A percentile compares a stretch with the other conserved stretches of the same genome.
phyloP scores from a whole-genome alignment of 164 flowering plant species.

The Malania oleifera region DNA sequence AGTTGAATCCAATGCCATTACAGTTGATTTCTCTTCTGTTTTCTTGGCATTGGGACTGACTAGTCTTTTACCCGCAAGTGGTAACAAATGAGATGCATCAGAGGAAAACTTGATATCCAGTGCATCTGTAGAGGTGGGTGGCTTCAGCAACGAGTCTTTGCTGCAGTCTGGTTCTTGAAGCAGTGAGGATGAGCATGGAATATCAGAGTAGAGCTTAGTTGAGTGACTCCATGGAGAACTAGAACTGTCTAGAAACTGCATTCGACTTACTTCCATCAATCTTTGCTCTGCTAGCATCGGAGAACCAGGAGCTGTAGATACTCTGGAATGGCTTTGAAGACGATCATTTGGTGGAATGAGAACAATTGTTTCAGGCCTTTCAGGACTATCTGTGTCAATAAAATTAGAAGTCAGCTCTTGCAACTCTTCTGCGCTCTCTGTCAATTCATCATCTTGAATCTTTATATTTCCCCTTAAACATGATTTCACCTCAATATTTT shows the following conservation, averaged over 20 bases:
- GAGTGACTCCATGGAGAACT: background rate
- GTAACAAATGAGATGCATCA: constrained; percentile 10
- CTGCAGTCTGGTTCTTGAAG: constrained; percentile 13
- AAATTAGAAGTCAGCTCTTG: constrained; percentile 2
- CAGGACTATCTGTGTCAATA: constrained; percentile 2
- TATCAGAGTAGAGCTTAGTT: constrained; percentile 8
- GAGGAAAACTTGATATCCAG: constrained; percentile 9
- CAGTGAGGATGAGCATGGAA: constrained; percentile 20
- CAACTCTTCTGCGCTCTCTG: constrained; percentile 7
- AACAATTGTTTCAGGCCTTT: constrained; percentile 11
- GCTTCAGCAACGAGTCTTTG: constrained; percentile 1
- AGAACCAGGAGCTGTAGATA: constrained; percentile 9
- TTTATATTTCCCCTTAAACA: constrained; percentile 3
- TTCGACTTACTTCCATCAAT: constrained; percentile 11
- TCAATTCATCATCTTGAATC: constrained; percentile 12
- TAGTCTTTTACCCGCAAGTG: constrained; percentile 9
- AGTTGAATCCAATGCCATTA: background rate
- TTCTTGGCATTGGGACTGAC: constrained; percentile 17
- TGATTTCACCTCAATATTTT: constrained; percentile 11
- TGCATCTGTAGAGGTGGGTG: constrained; percentile 6
- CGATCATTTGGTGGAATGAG: constrained; percentile 19
- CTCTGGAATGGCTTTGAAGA: constrained; percentile 9
- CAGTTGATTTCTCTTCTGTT: constrained; percentile 10
- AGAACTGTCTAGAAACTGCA: constrained; percentile 5
- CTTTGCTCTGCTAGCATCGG: background rate